phyloP scores from a whole-genome alignment of 2,329 filamentous ascomycete species.

The Erysiphe pulchra region DNA sequence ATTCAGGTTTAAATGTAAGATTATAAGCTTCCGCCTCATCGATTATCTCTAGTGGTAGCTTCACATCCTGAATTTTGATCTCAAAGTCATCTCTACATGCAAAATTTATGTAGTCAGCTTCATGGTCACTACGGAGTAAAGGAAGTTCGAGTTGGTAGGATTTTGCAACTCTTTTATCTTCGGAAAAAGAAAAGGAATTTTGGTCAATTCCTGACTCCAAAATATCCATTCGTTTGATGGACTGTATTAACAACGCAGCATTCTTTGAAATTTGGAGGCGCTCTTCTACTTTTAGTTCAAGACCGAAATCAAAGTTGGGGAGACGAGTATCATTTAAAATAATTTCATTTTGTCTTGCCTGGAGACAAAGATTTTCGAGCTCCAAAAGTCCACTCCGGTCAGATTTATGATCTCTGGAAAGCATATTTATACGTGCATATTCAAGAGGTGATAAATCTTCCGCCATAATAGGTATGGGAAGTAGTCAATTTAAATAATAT shows the following conservation, averaged over 20 bases:
- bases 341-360: neutral
- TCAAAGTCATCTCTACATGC: slow-evolving; percentile 9
- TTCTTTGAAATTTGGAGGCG: slow-evolving; percentile 7
- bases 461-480: neutral
- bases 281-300: slow-evolving; percentile 5
- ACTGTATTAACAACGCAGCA: slow-evolving; percentile 6
- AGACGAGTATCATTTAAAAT: slow-evolving; percentile 4
- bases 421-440: slow-evolving; percentile 10
- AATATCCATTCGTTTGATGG: slow-evolving; percentile 2
- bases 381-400: slow-evolving; percentile 4
- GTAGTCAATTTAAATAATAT: too few species aligned
- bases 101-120: slow-evolving; percentile 9
- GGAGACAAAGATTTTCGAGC: slow-evolving; percentile 2
- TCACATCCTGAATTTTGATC: slow-evolving; percentile 8
- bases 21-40: slow-evolving; percentile 9
- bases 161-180: neutral
- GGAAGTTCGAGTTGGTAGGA: slow-evolving; percentile 9
- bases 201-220: slow-evolving; percentile 3
- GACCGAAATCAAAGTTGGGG: slow-evolving; percentile 4
- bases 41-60: slow-evolving; percentile 10
- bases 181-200: neutral
- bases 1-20: slow-evolving; percentile 5
- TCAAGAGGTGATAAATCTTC: slow-evolving; percentile 6
- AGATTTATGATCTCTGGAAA: slow-evolving; percentile 7
- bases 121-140: slow-evolving; percentile 9